Percentiles rank a stretch among this genome's conserved stretches.
phyloP scores from a whole-genome alignment of 331 rosid species.

The Acacia pycnantha region DNA sequence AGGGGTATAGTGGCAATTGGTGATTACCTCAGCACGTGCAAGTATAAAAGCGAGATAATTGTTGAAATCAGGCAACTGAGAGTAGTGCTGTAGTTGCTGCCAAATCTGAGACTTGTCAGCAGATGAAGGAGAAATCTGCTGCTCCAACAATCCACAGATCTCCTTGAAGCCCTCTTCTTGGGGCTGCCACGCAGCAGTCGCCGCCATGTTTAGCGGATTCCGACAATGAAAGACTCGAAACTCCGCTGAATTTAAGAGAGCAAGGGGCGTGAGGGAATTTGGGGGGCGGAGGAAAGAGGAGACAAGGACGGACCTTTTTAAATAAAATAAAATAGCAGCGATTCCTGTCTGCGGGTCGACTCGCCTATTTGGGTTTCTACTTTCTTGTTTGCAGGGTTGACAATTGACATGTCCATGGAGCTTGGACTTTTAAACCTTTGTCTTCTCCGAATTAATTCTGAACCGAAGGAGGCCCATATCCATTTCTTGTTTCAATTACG shows the following conservation, averaged over 20 bases:
- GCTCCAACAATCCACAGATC: slow-evolving; percentile 94
- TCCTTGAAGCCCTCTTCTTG: slow-evolving; percentile 86
- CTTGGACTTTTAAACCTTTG: background rate
- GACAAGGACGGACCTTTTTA: background rate
- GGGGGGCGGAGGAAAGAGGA: slow-evolving; percentile 24
- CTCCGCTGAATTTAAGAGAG: slow-evolving; percentile 5
- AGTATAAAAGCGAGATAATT: slow-evolving; percentile 93
- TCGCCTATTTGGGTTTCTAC: background rate
- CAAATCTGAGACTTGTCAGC: slow-evolving; percentile 98
- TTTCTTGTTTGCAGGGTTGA: background rate
- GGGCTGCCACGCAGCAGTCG: slow-evolving; percentile 86
- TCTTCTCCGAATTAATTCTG: background rate
- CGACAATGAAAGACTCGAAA: background rate
- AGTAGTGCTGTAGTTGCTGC: slow-evolving; percentile 88
- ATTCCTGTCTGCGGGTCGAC: background rate
- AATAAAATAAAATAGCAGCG: background rate
- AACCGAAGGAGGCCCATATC: background rate
- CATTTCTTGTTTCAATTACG: background rate
- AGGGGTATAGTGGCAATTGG: slow-evolving; percentile 7
- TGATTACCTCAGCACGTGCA: slow-evolving; percentile 78
- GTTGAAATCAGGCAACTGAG: slow-evolving; percentile 93
- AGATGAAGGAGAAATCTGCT: slow-evolving; percentile 90
- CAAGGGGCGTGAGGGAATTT: slow-evolving; percentile 27
- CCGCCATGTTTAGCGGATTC: slow-evolving; percentile 55
- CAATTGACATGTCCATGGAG: slow-evolving; percentile 4